phyloP scores from a whole-genome alignment of 1,284 basidiomycete species.

The Tilletia indica region DNA sequence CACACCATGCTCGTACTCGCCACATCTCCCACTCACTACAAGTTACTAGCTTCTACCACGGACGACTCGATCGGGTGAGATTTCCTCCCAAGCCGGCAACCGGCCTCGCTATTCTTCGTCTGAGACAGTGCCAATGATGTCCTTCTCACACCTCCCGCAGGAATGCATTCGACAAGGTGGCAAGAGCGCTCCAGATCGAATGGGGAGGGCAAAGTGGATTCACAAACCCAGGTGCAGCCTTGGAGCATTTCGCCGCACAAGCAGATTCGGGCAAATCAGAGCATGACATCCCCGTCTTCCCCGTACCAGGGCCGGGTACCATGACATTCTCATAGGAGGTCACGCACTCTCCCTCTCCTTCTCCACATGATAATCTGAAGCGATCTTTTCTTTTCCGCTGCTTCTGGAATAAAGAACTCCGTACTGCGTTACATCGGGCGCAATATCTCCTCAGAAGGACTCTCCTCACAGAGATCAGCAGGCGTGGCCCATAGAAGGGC shows the following conservation, averaged over 20 bases:
- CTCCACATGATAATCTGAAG: neutral
- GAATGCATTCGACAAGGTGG: constrained; percentile 52
- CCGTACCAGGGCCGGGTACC: constrained; percentile 35
- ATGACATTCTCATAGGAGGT: constrained; percentile 43
- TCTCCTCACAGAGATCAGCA: neutral
- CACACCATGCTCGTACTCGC: constrained; percentile 52
- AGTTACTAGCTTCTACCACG: constrained; percentile 41
- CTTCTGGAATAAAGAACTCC: constrained; percentile 43
- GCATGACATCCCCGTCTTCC: constrained; percentile 23
- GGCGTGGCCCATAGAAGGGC: constrained; percentile 7
- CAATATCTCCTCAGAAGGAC: neutral
- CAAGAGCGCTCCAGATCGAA: constrained; percentile 37
- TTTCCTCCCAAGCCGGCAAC: neutral
- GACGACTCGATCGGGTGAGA: constrained; percentile 50
- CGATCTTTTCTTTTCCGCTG: neutral
- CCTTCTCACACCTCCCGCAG: constrained; percentile 3
- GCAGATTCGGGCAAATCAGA: neutral
- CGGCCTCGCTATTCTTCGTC: too few species aligned
- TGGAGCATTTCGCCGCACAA: constrained; percentile 35
- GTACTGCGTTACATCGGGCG: constrained; percentile 30
- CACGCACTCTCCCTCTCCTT: too few species aligned
- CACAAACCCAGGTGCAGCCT: constrained; percentile 39
- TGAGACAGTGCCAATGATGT: too few species aligned
- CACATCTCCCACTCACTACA: constrained; percentile 29
- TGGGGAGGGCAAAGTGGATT: constrained; percentile 36